These are phyloP conservation scores for Conoideocrella luteorostrata DNA, from an alignment of 2,329 filamentous ascomycete genomes.

Conservation along the genomic window DNA sequence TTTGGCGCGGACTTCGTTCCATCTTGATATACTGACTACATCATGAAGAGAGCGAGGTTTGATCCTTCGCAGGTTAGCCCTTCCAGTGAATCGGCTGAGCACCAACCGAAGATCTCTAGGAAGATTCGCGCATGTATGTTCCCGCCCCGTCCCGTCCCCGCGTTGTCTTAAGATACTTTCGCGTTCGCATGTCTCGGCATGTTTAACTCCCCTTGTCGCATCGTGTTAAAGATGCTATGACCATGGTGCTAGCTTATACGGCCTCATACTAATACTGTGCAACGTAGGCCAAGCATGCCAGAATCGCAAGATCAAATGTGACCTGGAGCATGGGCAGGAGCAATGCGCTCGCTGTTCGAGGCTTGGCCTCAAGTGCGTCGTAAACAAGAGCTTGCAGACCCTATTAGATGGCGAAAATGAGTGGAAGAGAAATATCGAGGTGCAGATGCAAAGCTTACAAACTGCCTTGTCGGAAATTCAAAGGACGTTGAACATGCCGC, in stretches of 20 bases:
- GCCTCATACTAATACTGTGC: constrained; percentile 1
- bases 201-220: no score
- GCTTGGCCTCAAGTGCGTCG: constrained; percentile 43
- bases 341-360: constrained; percentile 43
- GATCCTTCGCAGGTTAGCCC: constrained; percentile 14
- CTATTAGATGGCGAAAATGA: constrained; percentile 47
- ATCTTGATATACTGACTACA: constrained; percentile 3
- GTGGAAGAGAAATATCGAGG: constrained; percentile 29
- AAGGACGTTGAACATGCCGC: constrained; percentile 14
- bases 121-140: constrained; percentile 26
- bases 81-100: constrained; percentile 5
- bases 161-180: not conserved
- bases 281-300: constrained; percentile 37
- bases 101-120: constrained; percentile 24
- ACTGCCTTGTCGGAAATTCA: constrained; percentile 21
- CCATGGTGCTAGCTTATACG: not conserved
- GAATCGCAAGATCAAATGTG: constrained; percentile 49
- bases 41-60: constrained; percentile 17
- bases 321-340: constrained; percentile 36
- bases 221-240: not conserved
- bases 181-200: not conserved
- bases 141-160: not conserved
- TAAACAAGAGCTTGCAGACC: constrained; percentile 50
- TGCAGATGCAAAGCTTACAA: constrained; percentile 19
- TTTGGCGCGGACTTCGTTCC: constrained; percentile 9